Conservation (phyloP, 2,329 filamentous ascomycete genomes). For the Exophiala mesophila region DNA sequence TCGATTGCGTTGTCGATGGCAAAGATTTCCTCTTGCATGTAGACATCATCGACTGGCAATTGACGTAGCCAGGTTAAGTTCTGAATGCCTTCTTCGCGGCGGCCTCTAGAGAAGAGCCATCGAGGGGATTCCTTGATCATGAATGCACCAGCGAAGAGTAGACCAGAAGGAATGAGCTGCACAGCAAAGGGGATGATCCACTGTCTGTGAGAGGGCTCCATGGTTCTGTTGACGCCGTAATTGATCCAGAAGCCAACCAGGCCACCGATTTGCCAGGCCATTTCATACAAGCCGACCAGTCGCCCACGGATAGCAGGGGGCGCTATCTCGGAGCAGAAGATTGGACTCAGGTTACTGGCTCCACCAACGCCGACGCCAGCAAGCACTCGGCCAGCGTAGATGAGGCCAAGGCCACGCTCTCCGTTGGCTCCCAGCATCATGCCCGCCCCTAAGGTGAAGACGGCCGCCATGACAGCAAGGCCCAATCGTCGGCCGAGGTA, state of each 20-base stretch:
- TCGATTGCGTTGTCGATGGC: conserved; percentile 67
- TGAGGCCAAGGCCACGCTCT: conserved; percentile 57
- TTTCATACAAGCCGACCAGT: conserved; percentile 55
- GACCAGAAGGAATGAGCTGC: conserved; percentile 37
- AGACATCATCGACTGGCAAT: conserved; percentile 44
- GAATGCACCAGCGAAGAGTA: conserved; percentile 51
- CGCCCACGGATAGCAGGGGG: conserved; percentile 56
- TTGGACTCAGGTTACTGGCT: conserved; percentile 54
- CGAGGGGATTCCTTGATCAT: conserved; percentile 63
- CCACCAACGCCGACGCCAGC: conserved; percentile 55
- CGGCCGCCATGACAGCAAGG: conserved; percentile 54
- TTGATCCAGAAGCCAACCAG: conserved; percentile 50
- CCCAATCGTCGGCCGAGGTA: conserved; percentile 63
- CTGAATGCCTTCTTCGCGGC: conserved; percentile 60
- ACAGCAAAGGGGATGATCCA: conserved; percentile 42
- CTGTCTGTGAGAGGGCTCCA: conserved; percentile 33
- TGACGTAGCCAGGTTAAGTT: conserved; percentile 47
- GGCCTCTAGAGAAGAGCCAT: conserved; percentile 64
- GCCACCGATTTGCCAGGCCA: conserved; percentile 52
- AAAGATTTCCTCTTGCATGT: conserved; percentile 68
- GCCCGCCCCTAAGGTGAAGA: conserved; percentile 68
- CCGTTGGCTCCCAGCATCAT: conserved; percentile 65
- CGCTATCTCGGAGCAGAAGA: conserved; percentile 56
- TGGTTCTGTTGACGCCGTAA: conserved; percentile 50
- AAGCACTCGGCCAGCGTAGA: conserved; percentile 54